Percentiles rank a stretch among this genome's conserved stretches.
These are phyloP conservation scores for Coprinopsis strossmayeri DNA, from an alignment of 768 basidiomycete genomes.

Conservation along the genomic window DNA sequence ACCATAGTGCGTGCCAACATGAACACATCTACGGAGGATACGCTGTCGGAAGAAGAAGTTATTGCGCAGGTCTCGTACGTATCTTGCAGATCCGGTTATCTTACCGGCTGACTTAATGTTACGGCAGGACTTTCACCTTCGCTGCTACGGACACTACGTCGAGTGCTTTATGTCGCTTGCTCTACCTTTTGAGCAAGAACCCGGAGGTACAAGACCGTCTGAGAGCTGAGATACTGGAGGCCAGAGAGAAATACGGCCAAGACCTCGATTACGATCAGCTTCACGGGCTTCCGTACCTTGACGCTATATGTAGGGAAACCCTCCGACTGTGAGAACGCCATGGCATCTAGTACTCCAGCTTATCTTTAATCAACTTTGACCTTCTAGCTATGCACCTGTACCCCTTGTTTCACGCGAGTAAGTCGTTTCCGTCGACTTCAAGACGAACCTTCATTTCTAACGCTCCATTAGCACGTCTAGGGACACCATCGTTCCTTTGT, in stretches of 20 bases:
- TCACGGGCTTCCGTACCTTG: conserved; percentile 29
- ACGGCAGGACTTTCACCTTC: conserved; percentile 28
- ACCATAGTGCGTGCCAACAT: conserved; percentile 34
- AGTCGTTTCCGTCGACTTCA: conserved; percentile 8
- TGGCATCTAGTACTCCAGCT: background rate
- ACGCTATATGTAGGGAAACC: conserved; percentile 35
- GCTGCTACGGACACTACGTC: conserved; percentile 40
- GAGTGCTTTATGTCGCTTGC: conserved; percentile 25
- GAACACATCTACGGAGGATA: conserved; percentile 21
- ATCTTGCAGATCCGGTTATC: too few relatives aligned
- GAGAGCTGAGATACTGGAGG: conserved; percentile 26
- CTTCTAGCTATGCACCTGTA: conserved; percentile 17
- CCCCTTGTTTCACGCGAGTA: background rate
- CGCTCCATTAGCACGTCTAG: conserved; percentile 28
- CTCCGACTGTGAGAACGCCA: conserved; percentile 26
- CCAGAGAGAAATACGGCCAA: conserved; percentile 15
- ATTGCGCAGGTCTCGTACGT: conserved; percentile 25
- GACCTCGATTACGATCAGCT: conserved; percentile 32
- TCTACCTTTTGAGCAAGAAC: conserved; percentile 26
- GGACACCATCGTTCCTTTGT: conserved; percentile 37
- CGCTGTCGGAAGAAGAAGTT: conserved; percentile 27
- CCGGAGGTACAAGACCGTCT: conserved; percentile 32
- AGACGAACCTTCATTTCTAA: background rate
- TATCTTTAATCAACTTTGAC: too few relatives aligned
- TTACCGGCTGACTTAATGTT: background rate